phyloP scores from a whole-genome alignment of 495 filamentous ascomycete genomes.

The Talaromyces wortmannii region DNA sequence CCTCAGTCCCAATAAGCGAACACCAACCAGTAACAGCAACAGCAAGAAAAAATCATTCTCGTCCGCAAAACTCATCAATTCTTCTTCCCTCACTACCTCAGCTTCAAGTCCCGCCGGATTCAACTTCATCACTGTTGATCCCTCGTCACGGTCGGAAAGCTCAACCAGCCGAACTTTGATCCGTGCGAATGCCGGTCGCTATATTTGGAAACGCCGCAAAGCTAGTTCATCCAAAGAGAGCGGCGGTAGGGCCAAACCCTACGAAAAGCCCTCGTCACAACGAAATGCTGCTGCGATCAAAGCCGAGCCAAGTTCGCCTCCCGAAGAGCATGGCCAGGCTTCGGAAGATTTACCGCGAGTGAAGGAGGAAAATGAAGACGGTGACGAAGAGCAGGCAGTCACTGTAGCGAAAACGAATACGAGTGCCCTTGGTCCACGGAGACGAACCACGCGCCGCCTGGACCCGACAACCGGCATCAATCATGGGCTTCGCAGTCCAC shows the following conservation, averaged over 20 bases:
- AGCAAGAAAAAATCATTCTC: neutral
- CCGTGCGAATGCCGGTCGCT: constrained; percentile 4
- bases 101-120: neutral
- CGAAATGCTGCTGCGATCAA: neutral
- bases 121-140: constrained; percentile 5
- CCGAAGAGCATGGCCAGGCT: neutral
- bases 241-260: neutral
- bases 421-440: neutral
- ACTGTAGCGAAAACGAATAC: neutral
- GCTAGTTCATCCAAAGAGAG: neutral
- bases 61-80: neutral
- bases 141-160: constrained; percentile 4
- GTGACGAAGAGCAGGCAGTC: neutral
- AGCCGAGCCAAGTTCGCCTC: neutral
- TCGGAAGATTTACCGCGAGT: neutral
- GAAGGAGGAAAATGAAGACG: neutral
- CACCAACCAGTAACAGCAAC: neutral
- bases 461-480: neutral
- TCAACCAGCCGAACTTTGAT: constrained; percentile 4
- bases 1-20: neutral
- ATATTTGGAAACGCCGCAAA: constrained; percentile 6
- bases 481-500: constrained; percentile 1
- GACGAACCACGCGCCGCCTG: neutral
- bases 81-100: neutral
- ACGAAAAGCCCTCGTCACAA: neutral